phyloP scores from a whole-genome alignment of 2,329 filamentous ascomycete species.

The Simplicillium aogashimaense region DNA sequence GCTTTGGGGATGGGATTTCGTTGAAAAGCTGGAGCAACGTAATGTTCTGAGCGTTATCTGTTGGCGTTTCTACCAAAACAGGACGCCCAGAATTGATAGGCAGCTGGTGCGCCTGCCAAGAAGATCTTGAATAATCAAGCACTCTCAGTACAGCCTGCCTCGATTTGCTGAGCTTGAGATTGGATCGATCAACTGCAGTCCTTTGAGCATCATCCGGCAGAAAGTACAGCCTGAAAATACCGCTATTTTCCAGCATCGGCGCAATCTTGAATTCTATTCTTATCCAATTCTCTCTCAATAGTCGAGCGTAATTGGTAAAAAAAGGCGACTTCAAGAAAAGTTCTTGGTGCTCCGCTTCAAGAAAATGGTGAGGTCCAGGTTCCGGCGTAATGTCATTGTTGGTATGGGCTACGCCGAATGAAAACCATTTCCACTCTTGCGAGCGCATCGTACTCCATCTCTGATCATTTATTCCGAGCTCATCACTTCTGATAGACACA shows the following conservation, averaged over 20 bases:
- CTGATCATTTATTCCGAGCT: slow-evolving; percentile 4
- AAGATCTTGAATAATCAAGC: slow-evolving; percentile 43
- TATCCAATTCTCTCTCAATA: slow-evolving; percentile 31
- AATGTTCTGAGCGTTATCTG: slow-evolving; percentile 25
- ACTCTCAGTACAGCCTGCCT: slow-evolving; percentile 37
- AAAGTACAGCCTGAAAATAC: slow-evolving; percentile 45
- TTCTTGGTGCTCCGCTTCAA: slow-evolving; percentile 14
- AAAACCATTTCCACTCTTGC: not conserved
- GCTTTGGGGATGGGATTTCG: slow-evolving; percentile 56
- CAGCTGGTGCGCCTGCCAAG: slow-evolving; percentile 42
- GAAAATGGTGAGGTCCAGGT: not conserved
- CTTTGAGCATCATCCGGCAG: slow-evolving; percentile 57
- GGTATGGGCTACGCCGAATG: no score
- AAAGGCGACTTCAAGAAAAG: slow-evolving; percentile 15
- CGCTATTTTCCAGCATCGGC: slow-evolving; percentile 9
- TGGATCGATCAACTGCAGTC: slow-evolving; percentile 37
- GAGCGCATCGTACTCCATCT: not conserved
- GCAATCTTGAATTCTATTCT: slow-evolving; percentile 27
- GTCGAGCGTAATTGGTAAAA: slow-evolving; percentile 13
- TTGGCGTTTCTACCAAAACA: slow-evolving; percentile 25
- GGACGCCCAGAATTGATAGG: slow-evolving; percentile 8
- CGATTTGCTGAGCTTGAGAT: slow-evolving; percentile 30
- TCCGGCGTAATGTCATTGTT: not conserved
- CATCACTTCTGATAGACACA: slow-evolving; percentile 17
- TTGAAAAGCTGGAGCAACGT: slow-evolving; percentile 67